phyloP scores from a whole-genome alignment of 441 rosid species.

The Adansonia rubrostipa region DNA sequence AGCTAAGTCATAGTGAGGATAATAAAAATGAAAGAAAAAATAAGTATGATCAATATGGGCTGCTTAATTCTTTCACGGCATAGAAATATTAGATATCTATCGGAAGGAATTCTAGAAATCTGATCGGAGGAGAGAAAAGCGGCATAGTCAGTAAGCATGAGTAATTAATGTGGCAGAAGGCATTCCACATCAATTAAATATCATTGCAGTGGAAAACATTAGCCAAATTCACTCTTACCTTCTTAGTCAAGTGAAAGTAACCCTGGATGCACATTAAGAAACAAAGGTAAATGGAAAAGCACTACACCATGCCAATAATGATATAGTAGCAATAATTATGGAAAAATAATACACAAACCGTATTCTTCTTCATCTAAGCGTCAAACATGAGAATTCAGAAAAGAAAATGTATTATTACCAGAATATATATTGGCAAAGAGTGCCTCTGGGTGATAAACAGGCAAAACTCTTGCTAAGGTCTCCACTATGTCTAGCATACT shows the following conservation, averaged over 20 bases:
- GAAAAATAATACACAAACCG: not conserved
- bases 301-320: not conserved
- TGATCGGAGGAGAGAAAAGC: not conserved
- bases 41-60: not conserved
- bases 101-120: conserved; percentile 8
- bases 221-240: not conserved
- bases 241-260: conserved; percentile 14
- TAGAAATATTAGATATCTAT: not conserved
- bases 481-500: conserved; percentile 65
- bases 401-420: conserved; percentile 55
- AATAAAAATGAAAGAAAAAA: not conserved
- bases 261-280: conserved; percentile 10
- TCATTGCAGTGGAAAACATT: conserved; percentile 1
- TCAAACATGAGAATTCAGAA: conserved; percentile 18
- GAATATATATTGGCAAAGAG: conserved; percentile 77
- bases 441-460: conserved; percentile 80
- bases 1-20: not conserved
- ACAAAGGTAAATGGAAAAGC: not conserved
- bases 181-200: conserved; percentile 9
- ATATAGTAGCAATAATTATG: not conserved
- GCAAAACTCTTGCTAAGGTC: conserved; percentile 63
- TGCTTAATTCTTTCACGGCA: conserved; percentile 4
- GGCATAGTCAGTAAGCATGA: conserved; percentile 6
- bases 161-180: not conserved
- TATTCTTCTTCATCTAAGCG: conserved; percentile 21